These are phyloP conservation scores for Tricholoma furcatifolium DNA, from an alignment of 768 basidiomycete genomes.

Conservation along the genomic window DNA sequence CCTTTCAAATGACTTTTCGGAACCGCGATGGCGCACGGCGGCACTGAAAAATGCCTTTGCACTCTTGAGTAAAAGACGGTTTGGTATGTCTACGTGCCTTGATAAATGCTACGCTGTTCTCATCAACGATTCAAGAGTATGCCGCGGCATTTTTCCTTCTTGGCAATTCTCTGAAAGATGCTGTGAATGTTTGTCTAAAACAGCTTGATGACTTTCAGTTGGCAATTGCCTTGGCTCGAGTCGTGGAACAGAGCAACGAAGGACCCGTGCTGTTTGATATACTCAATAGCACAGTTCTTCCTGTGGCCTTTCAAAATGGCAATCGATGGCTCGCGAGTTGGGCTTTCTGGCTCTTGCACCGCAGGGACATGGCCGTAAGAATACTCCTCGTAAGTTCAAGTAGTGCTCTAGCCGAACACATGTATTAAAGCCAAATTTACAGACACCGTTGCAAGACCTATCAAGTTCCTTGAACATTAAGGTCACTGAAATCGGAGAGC, in stretches of 20 bases:
- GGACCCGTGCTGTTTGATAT: conserved; percentile 75
- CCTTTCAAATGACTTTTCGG: conserved; percentile 83
- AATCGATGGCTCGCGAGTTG: conserved; percentile 94
- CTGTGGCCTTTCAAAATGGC: conserved; percentile 80
- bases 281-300: conserved; percentile 73
- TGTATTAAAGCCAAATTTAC: not conserved
- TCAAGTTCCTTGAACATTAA: conserved; percentile 53
- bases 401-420: not conserved
- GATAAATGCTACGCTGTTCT: not conserved
- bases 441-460: conserved; percentile 80
- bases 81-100: conserved; percentile 55
- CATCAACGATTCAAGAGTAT: conserved; percentile 59
- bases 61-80: conserved; percentile 85
- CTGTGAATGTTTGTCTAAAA: conserved; percentile 85
- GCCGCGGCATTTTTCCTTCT: conserved; percentile 98
- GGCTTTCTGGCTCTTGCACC: conserved; percentile 93
- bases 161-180: conserved; percentile 85
- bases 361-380: conserved; percentile 86
- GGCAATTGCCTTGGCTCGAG: conserved; percentile 81
- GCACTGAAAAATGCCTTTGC: conserved; percentile 97
- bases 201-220: conserved; percentile 90
- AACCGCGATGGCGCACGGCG: conserved; percentile 85
- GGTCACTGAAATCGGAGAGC: conserved; percentile 71
- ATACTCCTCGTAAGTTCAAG: conserved; percentile 71
- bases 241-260: conserved; percentile 79